Base-by-base conservation (phyloP, 352 stramenopile species). In the Blastocystis hominis region DNA sequence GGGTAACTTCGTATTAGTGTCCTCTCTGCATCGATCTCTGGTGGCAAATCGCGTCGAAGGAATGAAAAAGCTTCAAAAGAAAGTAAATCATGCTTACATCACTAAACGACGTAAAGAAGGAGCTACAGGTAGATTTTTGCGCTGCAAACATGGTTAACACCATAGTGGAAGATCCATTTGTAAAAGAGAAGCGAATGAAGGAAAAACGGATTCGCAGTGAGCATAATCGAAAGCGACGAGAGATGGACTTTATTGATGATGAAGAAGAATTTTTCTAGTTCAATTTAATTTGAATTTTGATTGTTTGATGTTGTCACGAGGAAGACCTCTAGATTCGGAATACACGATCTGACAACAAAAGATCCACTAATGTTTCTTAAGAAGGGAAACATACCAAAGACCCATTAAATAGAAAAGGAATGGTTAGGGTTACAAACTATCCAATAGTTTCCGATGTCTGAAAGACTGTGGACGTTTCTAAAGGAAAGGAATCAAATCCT, bases 331-430 rank as follows among this genome's bases (percentile, higher is more conserved):
- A 30, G 55, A 66, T 66, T 84, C 44, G 72, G 53, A 62, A 66
- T 34, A 84, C 72, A 69, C 34, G 62, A 66, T 38, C 34, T 38
- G 44, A 84, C 50, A 24, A 76, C 36, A 53, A 77, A 15, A 36
- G 72, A 38, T 84, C 55, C 54, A 84, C 72, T 64, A 84, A 53
- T 84, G 72, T 66, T 84, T 84, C 72, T 84, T 50, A 68, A 68
- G 72, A 84, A 30, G 72, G 72, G 47, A 61, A 84, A 84, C 47
- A 59, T 44, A 38, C 54, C 9, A 59, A 84, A 80, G 36, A 84
- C 72, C 72, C 44, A 53, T 63, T 5, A 84, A 68, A 38, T n/a
- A 54, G 36, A 46, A 64, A 24, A 2, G 54, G 38, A n/a, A 15
- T 44, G 72, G 72, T 84, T 84, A 84, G 72, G 72, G 72, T 84